These are phyloP conservation scores for Peniophora sp. DNA, from an alignment of 1,284 basidiomycete species.

Conservation along the genomic window DNA sequence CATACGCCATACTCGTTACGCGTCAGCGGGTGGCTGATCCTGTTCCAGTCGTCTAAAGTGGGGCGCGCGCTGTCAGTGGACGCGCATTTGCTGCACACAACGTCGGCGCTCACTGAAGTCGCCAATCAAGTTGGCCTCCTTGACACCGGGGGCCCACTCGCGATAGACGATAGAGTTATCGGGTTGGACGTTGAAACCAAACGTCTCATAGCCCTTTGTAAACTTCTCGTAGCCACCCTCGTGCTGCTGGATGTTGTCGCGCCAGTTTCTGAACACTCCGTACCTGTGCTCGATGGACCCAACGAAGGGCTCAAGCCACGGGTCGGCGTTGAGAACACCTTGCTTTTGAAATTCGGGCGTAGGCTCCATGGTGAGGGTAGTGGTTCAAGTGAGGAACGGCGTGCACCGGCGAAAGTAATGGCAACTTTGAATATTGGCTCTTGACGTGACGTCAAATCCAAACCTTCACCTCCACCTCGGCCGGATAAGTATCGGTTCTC, in stretches of 20 bases:
- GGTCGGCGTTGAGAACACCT: constrained; percentile 53
- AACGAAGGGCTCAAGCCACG: constrained; percentile 72
- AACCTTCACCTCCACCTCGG: too few relatives aligned
- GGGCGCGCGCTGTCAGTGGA: background rate
- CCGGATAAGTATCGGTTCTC: too few relatives aligned
- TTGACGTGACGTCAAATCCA: too few relatives aligned
- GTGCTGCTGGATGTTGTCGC: constrained; percentile 59
- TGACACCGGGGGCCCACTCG: constrained; percentile 94
- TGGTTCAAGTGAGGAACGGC: too few relatives aligned
- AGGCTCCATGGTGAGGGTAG: background rate
- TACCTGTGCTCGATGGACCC: constrained; percentile 68
- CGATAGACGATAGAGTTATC: constrained; percentile 77
- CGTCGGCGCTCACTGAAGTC: constrained; percentile 77
- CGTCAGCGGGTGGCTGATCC: constrained; percentile 78
- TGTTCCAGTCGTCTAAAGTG: constrained; percentile 79
- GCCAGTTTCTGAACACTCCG: constrained; percentile 67
- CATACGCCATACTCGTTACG: constrained; percentile 91
- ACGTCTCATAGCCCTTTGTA: constrained; percentile 79
- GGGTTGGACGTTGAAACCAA: constrained; percentile 72
- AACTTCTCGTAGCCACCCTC: constrained; percentile 91
- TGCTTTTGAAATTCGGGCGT: constrained; percentile 14
- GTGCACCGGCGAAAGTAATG: too few relatives aligned
- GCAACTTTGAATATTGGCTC: too few relatives aligned
- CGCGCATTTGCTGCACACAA: constrained; percentile 2
- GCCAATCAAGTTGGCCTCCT: constrained; percentile 80